Percentiles rank a stretch among this genome's conserved stretches.
These are phyloP conservation scores for Fusarium stilboides DNA, from an alignment of 2,329 filamentous ascomycete species.

Conservation along the genomic window DNA sequence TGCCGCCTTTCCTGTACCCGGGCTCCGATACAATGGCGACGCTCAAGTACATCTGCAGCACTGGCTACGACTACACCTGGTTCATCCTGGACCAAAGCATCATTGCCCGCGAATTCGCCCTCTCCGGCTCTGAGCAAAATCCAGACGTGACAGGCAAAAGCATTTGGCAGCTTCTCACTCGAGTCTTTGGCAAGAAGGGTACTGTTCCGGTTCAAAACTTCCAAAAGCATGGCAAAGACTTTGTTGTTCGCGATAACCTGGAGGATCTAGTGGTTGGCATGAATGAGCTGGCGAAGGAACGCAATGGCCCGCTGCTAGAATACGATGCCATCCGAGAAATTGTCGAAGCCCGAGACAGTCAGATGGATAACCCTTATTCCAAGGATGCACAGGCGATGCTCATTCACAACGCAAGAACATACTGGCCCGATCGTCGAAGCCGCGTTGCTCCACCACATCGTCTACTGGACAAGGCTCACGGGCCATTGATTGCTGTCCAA, in stretches of 20 bases:
- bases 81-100: constrained; percentile 73
- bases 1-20: constrained; percentile 70
- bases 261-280: constrained; percentile 70
- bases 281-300: constrained; percentile 68
- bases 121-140: constrained; percentile 76
- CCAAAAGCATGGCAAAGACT: constrained; percentile 71
- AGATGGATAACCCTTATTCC: constrained; percentile 69
- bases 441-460: constrained; percentile 69
- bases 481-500: constrained; percentile 72
- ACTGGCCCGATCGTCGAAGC: constrained; percentile 67
- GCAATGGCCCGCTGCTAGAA: constrained; percentile 64
- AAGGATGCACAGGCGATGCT: constrained; percentile 76
- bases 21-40: constrained; percentile 72
- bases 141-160: constrained; percentile 73
- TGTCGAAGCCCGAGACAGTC: constrained; percentile 68
- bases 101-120: constrained; percentile 73
- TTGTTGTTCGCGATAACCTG: constrained; percentile 71
- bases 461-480: constrained; percentile 68
- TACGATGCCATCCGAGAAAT: constrained; percentile 60
- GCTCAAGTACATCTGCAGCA: constrained; percentile 71
- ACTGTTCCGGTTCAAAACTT: constrained; percentile 71
- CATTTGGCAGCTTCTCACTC: constrained; percentile 65
- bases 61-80: constrained; percentile 75
- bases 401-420: constrained; percentile 69
- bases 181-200: constrained; percentile 67